phyloP scores from a whole-genome alignment of 192 early-diverging fungal species.

The Diversispora epigaea region DNA sequence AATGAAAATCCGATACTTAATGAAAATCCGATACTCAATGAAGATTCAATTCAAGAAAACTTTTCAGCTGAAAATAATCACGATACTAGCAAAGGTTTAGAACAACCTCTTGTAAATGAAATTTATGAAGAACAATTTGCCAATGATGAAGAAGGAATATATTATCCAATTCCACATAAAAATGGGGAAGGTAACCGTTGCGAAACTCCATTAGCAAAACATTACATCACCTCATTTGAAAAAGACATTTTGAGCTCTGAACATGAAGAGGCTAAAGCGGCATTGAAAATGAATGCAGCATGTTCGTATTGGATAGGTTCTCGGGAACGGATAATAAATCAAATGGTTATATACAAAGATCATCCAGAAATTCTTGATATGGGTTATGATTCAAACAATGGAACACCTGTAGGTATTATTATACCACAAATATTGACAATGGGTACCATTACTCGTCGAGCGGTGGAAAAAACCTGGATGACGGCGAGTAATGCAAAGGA shows the following conservation, averaged over 20 bases:
- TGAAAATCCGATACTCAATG: too few relatives aligned
- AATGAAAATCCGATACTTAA: too few relatives aligned
- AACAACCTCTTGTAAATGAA: not conserved
- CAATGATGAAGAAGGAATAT: constrained; percentile 46
- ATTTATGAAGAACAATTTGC: constrained; percentile 48
- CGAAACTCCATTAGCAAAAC: constrained; percentile 85
- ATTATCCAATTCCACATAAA: constrained; percentile 83
- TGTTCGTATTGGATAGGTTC: constrained; percentile 92
- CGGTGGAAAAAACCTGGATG: constrained; percentile 92
- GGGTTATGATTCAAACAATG: constrained; percentile 40
- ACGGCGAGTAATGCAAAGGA: constrained; percentile 91
- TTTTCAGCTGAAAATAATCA: not conserved
- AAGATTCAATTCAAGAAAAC: not conserved
- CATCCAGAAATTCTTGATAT: constrained; percentile 40
- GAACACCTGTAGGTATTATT: constrained; percentile 66
- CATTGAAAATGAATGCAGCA: constrained; percentile 71
- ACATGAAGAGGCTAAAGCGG: constrained; percentile 66
- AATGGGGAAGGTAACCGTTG: constrained; percentile 76
- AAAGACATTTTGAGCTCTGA: constrained; percentile 73
- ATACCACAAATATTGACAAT: constrained; percentile 88
- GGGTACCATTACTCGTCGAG: constrained; percentile 95
- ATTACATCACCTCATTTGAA: constrained; percentile 78
- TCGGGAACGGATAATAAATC: constrained; percentile 73
- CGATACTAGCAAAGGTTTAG: too few relatives aligned
- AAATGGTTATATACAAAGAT: constrained; percentile 83